Percentiles rank a stretch among this genome's conserved stretches.
These are phyloP conservation scores for Monosporozyma aerobia DNA, from an alignment of 805 yeast genomes.

Conservation along the genomic window DNA sequence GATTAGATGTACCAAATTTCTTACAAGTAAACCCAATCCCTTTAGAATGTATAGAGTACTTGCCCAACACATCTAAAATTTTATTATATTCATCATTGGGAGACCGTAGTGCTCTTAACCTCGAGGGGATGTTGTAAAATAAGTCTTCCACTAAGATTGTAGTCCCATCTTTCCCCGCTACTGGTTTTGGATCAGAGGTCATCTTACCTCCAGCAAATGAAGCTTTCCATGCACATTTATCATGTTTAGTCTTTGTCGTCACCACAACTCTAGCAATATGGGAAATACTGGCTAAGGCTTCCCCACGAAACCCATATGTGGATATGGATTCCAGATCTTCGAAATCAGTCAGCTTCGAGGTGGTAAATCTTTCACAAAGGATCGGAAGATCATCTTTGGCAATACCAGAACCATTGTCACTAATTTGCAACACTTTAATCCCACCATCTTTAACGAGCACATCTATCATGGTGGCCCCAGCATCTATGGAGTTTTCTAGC, in stretches of 20 bases:
- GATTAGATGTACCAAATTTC: conserved; percentile 66
- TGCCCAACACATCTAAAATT: conserved; percentile 73
- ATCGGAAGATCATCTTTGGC: conserved; percentile 59
- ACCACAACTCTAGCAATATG: conserved; percentile 80
- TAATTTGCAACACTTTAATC: conserved; percentile 69
- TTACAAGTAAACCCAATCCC: conserved; percentile 72
- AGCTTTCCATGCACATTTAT: conserved; percentile 63
- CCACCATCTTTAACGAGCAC: conserved; percentile 89
- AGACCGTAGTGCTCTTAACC: conserved; percentile 57
- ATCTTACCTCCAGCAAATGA: conserved; percentile 60
- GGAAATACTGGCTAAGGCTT: conserved; percentile 89
- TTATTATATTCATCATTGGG: conserved; percentile 66
- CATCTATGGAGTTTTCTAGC: conserved; percentile 88
- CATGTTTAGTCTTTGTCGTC: conserved; percentile 54
- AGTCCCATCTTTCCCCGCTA: conserved; percentile 86
- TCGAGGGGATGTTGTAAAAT: conserved; percentile 78
- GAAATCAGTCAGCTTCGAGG: conserved; percentile 68
- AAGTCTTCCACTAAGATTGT: conserved; percentile 78
- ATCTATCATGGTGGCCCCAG: conserved; percentile 64
- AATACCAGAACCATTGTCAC: conserved; percentile 87
- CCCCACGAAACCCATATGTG: conserved; percentile 94
- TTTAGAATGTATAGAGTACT: conserved; percentile 68
- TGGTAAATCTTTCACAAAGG: conserved; percentile 86
- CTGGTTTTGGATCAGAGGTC: conserved; percentile 49
- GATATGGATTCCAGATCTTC: conserved; percentile 64